Evolutionary conservation across 345 rosid species (phyloP), one percentile per base, ranked within the genome.

Genomic region (Firmiana major): DNA sequence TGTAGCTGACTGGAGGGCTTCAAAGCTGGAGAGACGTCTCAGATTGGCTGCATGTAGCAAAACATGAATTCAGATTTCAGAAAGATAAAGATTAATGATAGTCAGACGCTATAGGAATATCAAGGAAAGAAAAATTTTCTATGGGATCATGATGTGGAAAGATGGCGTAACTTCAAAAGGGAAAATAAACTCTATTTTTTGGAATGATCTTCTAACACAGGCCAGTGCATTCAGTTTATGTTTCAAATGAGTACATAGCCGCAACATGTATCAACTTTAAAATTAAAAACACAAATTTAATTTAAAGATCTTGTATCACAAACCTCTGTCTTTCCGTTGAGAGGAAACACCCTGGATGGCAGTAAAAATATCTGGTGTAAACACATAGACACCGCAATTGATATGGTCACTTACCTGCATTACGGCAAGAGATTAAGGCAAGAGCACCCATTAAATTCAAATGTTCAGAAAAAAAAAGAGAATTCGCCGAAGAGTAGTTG

Each of bases 351-450:
- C 90, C 67, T 87, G 83, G 75, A 94, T 91, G 79, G 92, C 92
- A 34, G 80, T 83, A 74, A 94, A 92, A 72, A 94, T 92, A 36
- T 88, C 93, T 31, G 97, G 92, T 34, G 91, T 91, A 71, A 94
- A 94, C 22, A 94, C 79, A 74, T 92, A 94, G 42, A 94, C 97
- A 73, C 97, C 97, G 58, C 97, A 94, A 75, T 94, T 94, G 51
- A 94, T 91, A 68, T 85, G 89, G 83, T 92, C 97, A 79, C 97
- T 94, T 53, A 94, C 97, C 98, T 94, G 90, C 84, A 76, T 72
- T 66, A 54, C 57, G n/a, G 60, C 3, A 12, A 73, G 75, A 63
- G 51, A 79, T 80, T 19, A 77, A 24, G 59, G 43, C 48, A 73
- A 16, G 31, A 4, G 76, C 40, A 75, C 21, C 55, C 40, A 34